Base-by-base conservation (phyloP, 768 basidiomycete genomes). In the Boletus sp. region DNA sequence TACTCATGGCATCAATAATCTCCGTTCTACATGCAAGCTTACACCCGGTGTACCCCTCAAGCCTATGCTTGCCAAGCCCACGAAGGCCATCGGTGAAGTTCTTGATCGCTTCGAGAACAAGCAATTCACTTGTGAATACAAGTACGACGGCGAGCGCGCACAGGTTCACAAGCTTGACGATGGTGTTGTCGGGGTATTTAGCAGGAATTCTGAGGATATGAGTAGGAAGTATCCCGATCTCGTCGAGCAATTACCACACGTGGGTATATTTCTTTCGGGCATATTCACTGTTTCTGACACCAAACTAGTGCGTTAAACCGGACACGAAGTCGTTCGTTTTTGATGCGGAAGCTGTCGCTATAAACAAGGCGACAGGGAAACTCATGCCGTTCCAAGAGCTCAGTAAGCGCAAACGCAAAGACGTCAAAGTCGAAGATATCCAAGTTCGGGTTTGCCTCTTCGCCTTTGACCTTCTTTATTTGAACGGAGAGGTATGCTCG, bases 31-130 rank as follows among this genome's bases (percentile, higher is more conserved):
- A 42, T 98, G 97, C 77, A 93, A 90, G 68, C 81, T 99, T 17
- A 95, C 92, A 10, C 95, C 97, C 14, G 96, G 96, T 56, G 87
- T 98, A 34, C 97, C 97, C 1, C 77, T 99, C 34, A 99, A 99
- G 64, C 97, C 97, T 14, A 99, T 99, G 97, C 78, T 99, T 48
- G 97, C 97, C 15, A 99, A 98, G 72, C 97, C 97, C 9, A 98
- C 96, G 0, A 99, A 99, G 72, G 97, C 97, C 3, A 98, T 99
- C 60, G 87, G 92, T 14, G 96, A 98, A 72, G 96, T 99, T 19
- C 80, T 99, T 21, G 96, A 99, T 73, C 79, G 94, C 53, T 99
- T 98, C 65, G 97, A 99, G 71, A 86, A 85, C 65, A 95, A 94
- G 72, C 82, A 80, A 50, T 98, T 99, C 68, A 98, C 97, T 9